Conservation (phyloP, 768 basidiomycete species). For the Lactarius sp. region DNA sequence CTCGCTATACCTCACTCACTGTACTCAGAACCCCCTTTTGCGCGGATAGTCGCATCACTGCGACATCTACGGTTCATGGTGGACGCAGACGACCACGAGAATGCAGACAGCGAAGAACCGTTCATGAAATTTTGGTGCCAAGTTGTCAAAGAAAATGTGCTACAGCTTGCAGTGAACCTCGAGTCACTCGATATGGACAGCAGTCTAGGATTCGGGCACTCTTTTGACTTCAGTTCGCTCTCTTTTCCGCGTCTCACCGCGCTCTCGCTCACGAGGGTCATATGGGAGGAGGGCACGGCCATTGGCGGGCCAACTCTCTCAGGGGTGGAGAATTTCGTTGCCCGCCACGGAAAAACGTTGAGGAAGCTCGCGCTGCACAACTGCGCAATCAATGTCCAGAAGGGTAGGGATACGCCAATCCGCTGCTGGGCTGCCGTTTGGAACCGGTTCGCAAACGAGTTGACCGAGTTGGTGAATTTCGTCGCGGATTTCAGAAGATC, state of each 20-base stretch:
- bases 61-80: not conserved
- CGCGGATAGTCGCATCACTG: not conserved
- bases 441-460: not conserved
- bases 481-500: slow-evolving; percentile 4
- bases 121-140: not conserved
- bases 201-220: too few species aligned
- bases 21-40: not conserved
- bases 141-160: not conserved
- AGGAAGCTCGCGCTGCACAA: not conserved
- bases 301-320: not conserved
- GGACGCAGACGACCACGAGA: not conserved
- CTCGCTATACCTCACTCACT: not conserved
- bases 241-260: not conserved
- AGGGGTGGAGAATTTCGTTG: not conserved
- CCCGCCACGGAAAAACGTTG: not conserved
- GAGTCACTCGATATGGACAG: not conserved
- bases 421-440: not conserved
- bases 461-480: not conserved
- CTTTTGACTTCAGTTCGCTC: not conserved
- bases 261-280: not conserved
- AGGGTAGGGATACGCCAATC: not conserved
- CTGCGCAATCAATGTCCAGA: not conserved
- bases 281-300: not conserved
- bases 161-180: not conserved
- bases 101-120: not conserved